Percentiles rank a stretch among this genome's conserved stretches.
These are phyloP conservation scores for Omphalotus guepiniiformis DNA, from an alignment of 768 basidiomycete species.

Conservation along the genomic window DNA sequence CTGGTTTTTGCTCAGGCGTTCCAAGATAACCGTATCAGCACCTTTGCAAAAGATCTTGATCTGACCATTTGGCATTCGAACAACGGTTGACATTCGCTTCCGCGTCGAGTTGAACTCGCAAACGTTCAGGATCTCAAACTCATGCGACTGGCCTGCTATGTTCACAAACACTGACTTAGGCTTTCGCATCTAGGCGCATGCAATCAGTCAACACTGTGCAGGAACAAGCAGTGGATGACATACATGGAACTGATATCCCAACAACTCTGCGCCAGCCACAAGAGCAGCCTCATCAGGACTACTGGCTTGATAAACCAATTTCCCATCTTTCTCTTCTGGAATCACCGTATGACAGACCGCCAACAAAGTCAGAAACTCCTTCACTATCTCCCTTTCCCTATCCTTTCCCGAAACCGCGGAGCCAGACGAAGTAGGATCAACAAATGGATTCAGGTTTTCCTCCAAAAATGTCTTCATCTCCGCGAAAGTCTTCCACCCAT, in stretches of 20 bases:
- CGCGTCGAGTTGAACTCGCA: conserved; percentile 99
- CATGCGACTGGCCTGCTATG: conserved; percentile 62
- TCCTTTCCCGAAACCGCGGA: conserved; percentile 25
- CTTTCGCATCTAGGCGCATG: conserved; percentile 94
- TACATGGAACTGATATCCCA: conserved; percentile 94
- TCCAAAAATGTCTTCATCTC: conserved; percentile 60
- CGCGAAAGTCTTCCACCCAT: conserved; percentile 76
- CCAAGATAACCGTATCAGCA: conserved; percentile 95
- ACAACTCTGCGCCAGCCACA: conserved; percentile 86
- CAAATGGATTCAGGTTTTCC: conserved; percentile 55
- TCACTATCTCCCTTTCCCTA: conserved; percentile 50
- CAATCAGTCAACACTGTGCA: not conserved
- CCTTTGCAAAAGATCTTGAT: conserved; percentile 97
- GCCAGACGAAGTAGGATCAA: conserved; percentile 35
- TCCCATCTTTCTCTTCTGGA: conserved; percentile 86
- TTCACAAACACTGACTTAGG: conserved; percentile 93
- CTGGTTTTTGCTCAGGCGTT: conserved; percentile 84
- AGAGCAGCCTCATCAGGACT: conserved; percentile 98
- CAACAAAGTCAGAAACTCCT: conserved; percentile 76
- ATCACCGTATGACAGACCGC: conserved; percentile 99
- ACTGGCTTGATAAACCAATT: conserved; percentile 91
- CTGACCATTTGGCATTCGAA: conserved; percentile 81
- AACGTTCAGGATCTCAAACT: conserved; percentile 91
- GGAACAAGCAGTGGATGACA: conserved; percentile 25
- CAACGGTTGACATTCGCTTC: conserved; percentile 96